Conservation (phyloP, 2,329 filamentous ascomycete species). For the Cytospora leucostoma region DNA sequence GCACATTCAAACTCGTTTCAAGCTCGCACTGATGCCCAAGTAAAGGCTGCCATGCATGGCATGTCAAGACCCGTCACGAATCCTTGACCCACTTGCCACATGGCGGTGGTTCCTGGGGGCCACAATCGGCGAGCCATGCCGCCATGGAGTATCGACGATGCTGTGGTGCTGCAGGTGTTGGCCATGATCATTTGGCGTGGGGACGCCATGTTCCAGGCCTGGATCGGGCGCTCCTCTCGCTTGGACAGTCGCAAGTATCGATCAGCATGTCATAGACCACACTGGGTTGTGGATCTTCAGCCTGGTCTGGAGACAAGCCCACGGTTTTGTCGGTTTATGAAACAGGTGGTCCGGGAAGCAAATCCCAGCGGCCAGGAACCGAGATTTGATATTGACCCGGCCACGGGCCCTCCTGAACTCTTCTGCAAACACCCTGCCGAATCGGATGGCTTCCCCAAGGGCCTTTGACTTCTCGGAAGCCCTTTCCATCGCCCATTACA, state of each 20-base stretch:
- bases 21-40: slow-evolving; percentile 24
- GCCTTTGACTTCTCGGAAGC: slow-evolving; percentile 15
- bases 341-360: slow-evolving; percentile 4
- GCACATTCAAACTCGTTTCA: slow-evolving; percentile 12
- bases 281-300: background rate
- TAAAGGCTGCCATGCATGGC: slow-evolving; percentile 14
- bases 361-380: slow-evolving; percentile 5
- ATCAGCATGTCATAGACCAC: background rate
- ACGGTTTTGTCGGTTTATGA: slow-evolving; percentile 18
- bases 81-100: slow-evolving; percentile 25
- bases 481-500: slow-evolving; percentile 14
- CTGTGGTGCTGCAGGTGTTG: slow-evolving; percentile 15
- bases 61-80: slow-evolving; percentile 8
- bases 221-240: background rate
- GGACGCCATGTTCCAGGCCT: slow-evolving; percentile 14
- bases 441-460: slow-evolving; percentile 21
- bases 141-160: background rate
- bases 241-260: slow-evolving; percentile 3
- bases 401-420: background rate
- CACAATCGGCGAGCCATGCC: slow-evolving; percentile 1
- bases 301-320: slow-evolving; percentile 4
- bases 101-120: slow-evolving; percentile 19
- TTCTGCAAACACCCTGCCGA: slow-evolving; percentile 18
- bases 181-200: slow-evolving; percentile 10
- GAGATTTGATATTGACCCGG: background rate